These are phyloP conservation scores for Boletus insuetus DNA, from an alignment of 768 basidiomycete species.

Conservation along the genomic window DNA sequence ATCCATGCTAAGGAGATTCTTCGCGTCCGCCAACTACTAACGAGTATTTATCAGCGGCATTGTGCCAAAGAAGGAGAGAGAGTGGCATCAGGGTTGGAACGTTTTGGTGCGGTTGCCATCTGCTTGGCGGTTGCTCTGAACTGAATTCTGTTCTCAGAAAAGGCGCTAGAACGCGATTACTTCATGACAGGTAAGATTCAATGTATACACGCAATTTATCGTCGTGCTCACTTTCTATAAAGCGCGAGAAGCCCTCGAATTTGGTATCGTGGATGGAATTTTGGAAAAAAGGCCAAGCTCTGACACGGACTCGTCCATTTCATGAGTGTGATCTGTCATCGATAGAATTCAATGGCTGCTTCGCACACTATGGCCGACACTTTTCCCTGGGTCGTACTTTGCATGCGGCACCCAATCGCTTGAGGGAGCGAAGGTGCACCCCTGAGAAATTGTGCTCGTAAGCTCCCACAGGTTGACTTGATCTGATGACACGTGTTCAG, in stretches of 20 bases:
- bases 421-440: constrained; percentile 9
- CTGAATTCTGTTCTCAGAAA: constrained; percentile 48
- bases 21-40: constrained; percentile 78
- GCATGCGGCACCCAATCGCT: constrained; percentile 2
- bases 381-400: constrained; percentile 2
- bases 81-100: constrained; percentile 57
- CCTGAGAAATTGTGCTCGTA: constrained; percentile 14
- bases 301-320: constrained; percentile 34
- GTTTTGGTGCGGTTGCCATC: constrained; percentile 63
- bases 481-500: constrained; percentile 24
- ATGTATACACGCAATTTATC: constrained; percentile 11
- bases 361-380: constrained; percentile 3
- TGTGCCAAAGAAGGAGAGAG: constrained; percentile 69
- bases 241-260: constrained; percentile 86
- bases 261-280: constrained; percentile 93
- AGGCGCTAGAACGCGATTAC: constrained; percentile 90
- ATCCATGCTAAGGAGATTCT: constrained; percentile 97
- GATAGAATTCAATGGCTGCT: constrained; percentile 10
- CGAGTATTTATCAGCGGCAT: constrained; percentile 86
- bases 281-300: constrained; percentile 71
- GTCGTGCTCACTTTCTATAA: constrained; percentile 26
- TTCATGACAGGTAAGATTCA: constrained; percentile 77
- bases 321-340: constrained; percentile 12
- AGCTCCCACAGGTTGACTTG: constrained; percentile 19
- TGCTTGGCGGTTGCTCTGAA: constrained; percentile 22